Conservation (phyloP, 148 eudicot genomes). For the Hydrangea macrophylla region DNA sequence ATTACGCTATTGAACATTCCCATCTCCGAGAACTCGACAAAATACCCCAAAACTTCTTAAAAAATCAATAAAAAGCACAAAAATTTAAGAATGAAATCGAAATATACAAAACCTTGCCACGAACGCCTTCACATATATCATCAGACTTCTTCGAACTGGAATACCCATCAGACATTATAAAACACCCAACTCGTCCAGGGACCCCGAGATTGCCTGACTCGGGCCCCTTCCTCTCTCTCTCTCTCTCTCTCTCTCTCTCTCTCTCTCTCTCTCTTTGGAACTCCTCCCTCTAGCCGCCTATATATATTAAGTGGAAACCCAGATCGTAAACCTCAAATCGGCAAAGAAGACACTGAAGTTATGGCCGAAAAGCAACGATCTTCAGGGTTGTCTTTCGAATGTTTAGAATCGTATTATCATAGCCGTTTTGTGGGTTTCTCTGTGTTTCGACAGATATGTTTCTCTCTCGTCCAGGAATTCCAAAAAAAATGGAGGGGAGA, state of each 20-base stretch:
- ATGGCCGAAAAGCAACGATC: not conserved
- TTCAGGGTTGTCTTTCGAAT: not conserved
- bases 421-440: constrained; percentile 31
- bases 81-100: too few relatives aligned
- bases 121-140: constrained; percentile 45
- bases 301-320: not conserved
- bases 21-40: too few relatives aligned
- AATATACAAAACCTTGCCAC: constrained; percentile 70
- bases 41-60: not conserved
- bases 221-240: too few relatives aligned
- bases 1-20: too few relatives aligned
- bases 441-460: too few relatives aligned
- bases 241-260: not conserved
- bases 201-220: constrained; percentile 19
- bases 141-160: constrained; percentile 61
- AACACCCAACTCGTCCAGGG: not conserved
- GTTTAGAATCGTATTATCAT: constrained; percentile 18
- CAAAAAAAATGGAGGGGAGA: constrained; percentile 2
- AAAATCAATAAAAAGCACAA: not conserved
- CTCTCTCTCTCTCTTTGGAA: constrained; percentile 3
- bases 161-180: constrained; percentile 48
- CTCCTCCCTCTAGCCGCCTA: not conserved
- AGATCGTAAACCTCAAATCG: constrained; percentile 11
- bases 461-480: constrained; percentile 12
- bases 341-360: constrained; percentile 4